A percentile compares a stretch with the other conserved stretches of the same genome.
Evolutionary conservation across 2,329 filamentous ascomycete genomes (phyloP).

Genomic region (Exophiala oligosperma): DNA sequence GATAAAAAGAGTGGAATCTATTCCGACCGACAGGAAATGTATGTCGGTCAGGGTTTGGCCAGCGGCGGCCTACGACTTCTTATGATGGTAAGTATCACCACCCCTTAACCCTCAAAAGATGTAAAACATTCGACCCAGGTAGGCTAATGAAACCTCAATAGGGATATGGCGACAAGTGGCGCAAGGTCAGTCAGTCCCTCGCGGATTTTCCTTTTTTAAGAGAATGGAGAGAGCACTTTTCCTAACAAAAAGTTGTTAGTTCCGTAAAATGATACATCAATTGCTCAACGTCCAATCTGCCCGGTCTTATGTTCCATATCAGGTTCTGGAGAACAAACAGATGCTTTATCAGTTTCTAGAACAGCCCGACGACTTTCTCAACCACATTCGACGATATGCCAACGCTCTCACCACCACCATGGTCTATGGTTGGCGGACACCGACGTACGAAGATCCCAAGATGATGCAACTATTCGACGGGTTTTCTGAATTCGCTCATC

Average conservation of each 20-base stretch:
- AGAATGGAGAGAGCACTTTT: too few relatives aligned
- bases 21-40: conserved; percentile 48
- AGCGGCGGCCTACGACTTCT: conserved; percentile 33
- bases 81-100: conserved; percentile 31
- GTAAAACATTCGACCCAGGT: too few relatives aligned
- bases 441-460: conserved; percentile 42
- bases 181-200: too few relatives aligned
- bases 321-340: conserved; percentile 56
- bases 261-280: conserved; percentile 42
- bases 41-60: conserved; percentile 43
- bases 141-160: too few relatives aligned
- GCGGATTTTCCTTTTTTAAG: too few relatives aligned
- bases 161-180: too few relatives aligned
- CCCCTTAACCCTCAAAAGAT: background rate
- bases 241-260: background rate
- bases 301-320: conserved; percentile 55
- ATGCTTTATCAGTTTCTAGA: conserved; percentile 53
- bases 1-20: conserved; percentile 54
- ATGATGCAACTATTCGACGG: conserved; percentile 46
- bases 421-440: conserved; percentile 49
- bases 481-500: conserved; percentile 41
- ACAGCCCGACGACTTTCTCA: conserved; percentile 41
- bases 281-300: conserved; percentile 51
- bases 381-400: conserved; percentile 50
- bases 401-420: conserved; percentile 52